A percentile compares a stretch with the other conserved stretches of the same genome.
These are phyloP conservation scores for Trichoderma orchidacearum DNA, from an alignment of 495 filamentous ascomycete species.

Conservation along the genomic window DNA sequence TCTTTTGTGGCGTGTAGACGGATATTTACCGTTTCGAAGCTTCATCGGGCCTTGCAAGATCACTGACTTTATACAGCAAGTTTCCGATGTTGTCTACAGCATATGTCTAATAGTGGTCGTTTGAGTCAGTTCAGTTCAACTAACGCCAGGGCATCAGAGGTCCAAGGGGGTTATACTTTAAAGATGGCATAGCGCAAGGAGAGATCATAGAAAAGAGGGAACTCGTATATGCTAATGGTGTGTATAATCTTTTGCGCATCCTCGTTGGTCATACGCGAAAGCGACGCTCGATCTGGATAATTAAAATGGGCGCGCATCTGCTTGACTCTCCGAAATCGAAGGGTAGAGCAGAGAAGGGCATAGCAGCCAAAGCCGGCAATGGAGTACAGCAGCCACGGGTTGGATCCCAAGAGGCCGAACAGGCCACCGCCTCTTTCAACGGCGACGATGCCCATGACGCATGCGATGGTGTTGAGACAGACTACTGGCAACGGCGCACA, in stretches of 20 bases:
- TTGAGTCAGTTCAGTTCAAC: neutral
- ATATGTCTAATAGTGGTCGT: conserved; percentile 36
- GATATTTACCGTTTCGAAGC: conserved; percentile 37
- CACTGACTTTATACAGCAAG: conserved; percentile 41
- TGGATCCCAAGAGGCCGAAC: neutral
- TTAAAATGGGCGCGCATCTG: conserved; percentile 30
- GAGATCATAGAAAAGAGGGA: conserved; percentile 42
- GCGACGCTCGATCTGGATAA: conserved; percentile 39
- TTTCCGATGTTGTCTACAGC: conserved; percentile 49
- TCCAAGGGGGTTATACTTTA: conserved; percentile 21
- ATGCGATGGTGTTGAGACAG: neutral
- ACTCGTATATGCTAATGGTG: conserved; percentile 35
- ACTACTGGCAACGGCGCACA: too few species aligned
- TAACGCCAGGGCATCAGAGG: too few species aligned
- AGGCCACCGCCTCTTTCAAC: neutral
- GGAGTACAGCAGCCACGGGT: neutral
- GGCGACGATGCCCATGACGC: neutral
- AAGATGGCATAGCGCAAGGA: conserved; percentile 53
- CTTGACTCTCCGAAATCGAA: conserved; percentile 37
- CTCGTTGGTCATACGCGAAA: conserved; percentile 48
- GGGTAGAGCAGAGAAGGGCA: conserved; percentile 16
- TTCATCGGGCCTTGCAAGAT: conserved; percentile 38
- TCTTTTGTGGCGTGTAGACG: neutral
- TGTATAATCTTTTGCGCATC: conserved; percentile 45
- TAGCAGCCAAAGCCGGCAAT: conserved; percentile 12